Conservation (phyloP, 441 rosid species). For the Adansonia grandidieri region DNA sequence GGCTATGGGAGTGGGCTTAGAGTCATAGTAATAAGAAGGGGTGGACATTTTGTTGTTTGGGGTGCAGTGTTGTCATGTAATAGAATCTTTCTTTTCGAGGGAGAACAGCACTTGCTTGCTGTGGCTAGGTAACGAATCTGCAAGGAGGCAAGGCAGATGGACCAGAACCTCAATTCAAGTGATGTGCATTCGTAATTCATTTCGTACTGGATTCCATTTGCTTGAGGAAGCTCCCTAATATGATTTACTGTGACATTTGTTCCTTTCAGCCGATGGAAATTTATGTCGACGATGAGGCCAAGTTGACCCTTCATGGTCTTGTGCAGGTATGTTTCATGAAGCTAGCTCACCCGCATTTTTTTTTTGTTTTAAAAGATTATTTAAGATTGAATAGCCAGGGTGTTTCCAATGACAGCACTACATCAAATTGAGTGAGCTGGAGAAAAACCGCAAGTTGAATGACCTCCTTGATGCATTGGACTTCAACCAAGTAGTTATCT, state of each 20-base stretch:
- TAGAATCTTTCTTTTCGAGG: slow-evolving; percentile 28
- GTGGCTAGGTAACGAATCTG: slow-evolving; percentile 36
- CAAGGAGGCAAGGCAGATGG: slow-evolving; percentile 60
- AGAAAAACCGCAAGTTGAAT: slow-evolving; percentile 95
- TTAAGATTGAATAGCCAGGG: neutral
- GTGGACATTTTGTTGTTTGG: slow-evolving; percentile 19
- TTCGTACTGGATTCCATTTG: slow-evolving; percentile 68
- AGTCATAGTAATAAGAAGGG: slow-evolving; percentile 18
- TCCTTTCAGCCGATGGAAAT: slow-evolving; percentile 99
- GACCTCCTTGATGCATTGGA: slow-evolving; percentile 97
- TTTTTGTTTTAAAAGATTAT: neutral
- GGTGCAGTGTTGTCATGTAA: slow-evolving; percentile 19
- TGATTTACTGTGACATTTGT: slow-evolving; percentile 74
- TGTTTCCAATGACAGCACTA: slow-evolving; percentile 66
- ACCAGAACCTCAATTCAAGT: slow-evolving; percentile 50
- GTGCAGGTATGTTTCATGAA: slow-evolving; percentile 66
- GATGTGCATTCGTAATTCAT: slow-evolving; percentile 58
- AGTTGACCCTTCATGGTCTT: slow-evolving; percentile 97
- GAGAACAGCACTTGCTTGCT: slow-evolving; percentile 31
- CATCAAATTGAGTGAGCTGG: slow-evolving; percentile 92
- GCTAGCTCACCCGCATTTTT: neutral
- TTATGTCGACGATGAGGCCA: slow-evolving; percentile 98
- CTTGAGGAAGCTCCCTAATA: slow-evolving; percentile 68
- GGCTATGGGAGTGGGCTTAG: neutral
- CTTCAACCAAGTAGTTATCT: slow-evolving; percentile 95